A percentile compares a stretch with the other conserved stretches of the same genome.
These are phyloP conservation scores for Saprolegnia diclina DNA, from an alignment of 352 stramenopile species.

Conservation along the genomic window DNA sequence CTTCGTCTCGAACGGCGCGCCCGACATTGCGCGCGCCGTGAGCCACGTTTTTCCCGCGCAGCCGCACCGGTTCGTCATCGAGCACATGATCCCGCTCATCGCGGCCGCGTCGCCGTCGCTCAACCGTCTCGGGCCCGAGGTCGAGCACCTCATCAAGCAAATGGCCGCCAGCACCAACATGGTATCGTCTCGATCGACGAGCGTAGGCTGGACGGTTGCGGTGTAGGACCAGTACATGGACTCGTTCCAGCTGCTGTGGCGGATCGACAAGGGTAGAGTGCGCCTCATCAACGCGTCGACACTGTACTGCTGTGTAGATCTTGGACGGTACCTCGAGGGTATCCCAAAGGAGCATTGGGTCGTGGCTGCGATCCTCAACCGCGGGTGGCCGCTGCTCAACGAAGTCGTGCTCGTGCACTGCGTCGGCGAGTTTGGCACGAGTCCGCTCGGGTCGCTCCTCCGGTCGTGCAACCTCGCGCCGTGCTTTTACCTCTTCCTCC, in stretches of 20 bases:
- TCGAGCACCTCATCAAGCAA: constrained; percentile 22
- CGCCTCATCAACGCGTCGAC: background rate
- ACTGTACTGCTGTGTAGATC: background rate
- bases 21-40: constrained; percentile 2
- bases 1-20: constrained; percentile 19
- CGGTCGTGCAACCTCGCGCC: constrained; percentile 24
- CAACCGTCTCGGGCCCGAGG: constrained; percentile 12
- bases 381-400: constrained; percentile 16
- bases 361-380: constrained; percentile 16
- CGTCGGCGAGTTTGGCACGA: constrained; percentile 24
- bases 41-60: constrained; percentile 22
- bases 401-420: constrained; percentile 11
- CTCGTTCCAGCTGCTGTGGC: constrained; percentile 19
- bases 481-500: constrained; percentile 25
- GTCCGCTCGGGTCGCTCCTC: constrained; percentile 13
- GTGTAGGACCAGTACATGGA: constrained; percentile 23
- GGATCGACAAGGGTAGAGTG: constrained; percentile 13
- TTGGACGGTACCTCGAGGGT: constrained; percentile 20
- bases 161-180: constrained; percentile 25
- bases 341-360: constrained; percentile 27
- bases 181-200: background rate
- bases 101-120: background rate
- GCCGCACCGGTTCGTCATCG: constrained; percentile 16
- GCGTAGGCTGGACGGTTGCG: too few relatives aligned
- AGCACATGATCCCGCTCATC: constrained; percentile 17